Percentiles rank a stretch among this genome's conserved stretches.
Evolutionary conservation across 768 basidiomycete species (phyloP).

Genomic region (Galerina sulciceps): DNA sequence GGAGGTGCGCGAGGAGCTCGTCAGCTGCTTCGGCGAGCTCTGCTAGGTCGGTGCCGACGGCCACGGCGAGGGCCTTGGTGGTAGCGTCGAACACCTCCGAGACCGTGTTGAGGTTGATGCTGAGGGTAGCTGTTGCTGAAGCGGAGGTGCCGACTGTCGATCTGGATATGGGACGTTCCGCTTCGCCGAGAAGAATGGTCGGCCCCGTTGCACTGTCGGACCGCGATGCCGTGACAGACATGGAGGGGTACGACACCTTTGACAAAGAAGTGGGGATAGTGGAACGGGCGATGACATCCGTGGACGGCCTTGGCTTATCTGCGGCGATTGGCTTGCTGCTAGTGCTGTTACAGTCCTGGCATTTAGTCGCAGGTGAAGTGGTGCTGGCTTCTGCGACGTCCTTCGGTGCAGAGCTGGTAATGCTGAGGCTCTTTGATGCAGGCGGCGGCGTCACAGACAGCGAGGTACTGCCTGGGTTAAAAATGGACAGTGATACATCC

Average conservation of each 20-base stretch:
- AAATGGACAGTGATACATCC: slow-evolving; percentile 56
- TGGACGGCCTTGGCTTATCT: slow-evolving; percentile 23
- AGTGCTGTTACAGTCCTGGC: slow-evolving; percentile 14
- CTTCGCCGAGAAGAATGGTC: slow-evolving; percentile 18
- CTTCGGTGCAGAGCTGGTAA: slow-evolving; percentile 15
- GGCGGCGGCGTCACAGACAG: slow-evolving; percentile 33
- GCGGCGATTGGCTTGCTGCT: slow-evolving; percentile 10
- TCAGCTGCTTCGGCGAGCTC: slow-evolving; percentile 66
- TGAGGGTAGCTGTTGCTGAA: slow-evolving; percentile 17
- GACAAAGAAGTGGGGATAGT: slow-evolving; percentile 23
- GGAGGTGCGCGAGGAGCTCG: slow-evolving; percentile 54
- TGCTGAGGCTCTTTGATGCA: slow-evolving; percentile 28
- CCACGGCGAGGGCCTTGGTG: slow-evolving; percentile 44
- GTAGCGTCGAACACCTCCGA: slow-evolving; percentile 52
- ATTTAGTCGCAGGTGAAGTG: slow-evolving; percentile 18
- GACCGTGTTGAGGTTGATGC: slow-evolving; percentile 49
- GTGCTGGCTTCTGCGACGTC: slow-evolving; percentile 17
- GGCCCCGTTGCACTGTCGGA: slow-evolving; percentile 11
- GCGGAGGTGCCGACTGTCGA: slow-evolving; percentile 17
- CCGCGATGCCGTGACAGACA: slow-evolving; percentile 24
- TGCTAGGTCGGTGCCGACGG: slow-evolving; percentile 54
- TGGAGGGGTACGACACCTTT: slow-evolving; percentile 28
- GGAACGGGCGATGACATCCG: slow-evolving; percentile 28
- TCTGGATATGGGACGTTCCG: slow-evolving; percentile 18
- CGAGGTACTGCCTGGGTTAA: slow-evolving; percentile 51